These are phyloP conservation scores for Rhodotorula toruloides DNA, from an alignment of 768 basidiomycete species.

Conservation along the genomic window DNA sequence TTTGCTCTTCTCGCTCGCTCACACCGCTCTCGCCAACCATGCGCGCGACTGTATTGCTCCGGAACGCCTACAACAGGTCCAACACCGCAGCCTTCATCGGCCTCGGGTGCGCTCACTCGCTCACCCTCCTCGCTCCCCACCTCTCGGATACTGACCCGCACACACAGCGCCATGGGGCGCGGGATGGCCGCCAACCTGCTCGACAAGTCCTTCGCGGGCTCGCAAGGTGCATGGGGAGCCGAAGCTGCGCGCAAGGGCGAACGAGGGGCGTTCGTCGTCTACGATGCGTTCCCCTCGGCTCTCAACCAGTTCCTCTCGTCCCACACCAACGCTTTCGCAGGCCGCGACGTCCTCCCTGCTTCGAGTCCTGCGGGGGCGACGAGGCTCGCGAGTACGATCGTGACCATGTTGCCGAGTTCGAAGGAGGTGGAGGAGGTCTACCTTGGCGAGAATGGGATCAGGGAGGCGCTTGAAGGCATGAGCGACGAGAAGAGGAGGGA, in stretches of 20 bases:
- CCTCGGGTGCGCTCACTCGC: conserved; percentile 55
- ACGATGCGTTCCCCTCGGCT: conserved; percentile 64
- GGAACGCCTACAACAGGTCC: conserved; percentile 7
- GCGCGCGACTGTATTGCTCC: conserved; percentile 6
- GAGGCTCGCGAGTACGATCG: conserved; percentile 51
- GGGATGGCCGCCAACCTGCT: conserved; percentile 83
- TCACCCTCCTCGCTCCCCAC: background rate
- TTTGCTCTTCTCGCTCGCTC: background rate
- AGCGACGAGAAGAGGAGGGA: conserved; percentile 23
- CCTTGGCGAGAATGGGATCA: conserved; percentile 57
- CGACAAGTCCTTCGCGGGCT: conserved; percentile 57
- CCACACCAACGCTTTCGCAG: conserved; percentile 59
- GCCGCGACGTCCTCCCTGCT: conserved; percentile 58
- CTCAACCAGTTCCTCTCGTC: conserved; percentile 57
- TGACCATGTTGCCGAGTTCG: conserved; percentile 90
- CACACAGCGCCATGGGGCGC: conserved; percentile 59
- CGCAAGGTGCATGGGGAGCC: conserved; percentile 13
- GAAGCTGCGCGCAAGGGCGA: conserved; percentile 3
- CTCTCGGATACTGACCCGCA: background rate
- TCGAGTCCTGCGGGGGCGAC: conserved; percentile 59
- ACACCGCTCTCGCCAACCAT: background rate
- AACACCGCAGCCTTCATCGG: conserved; percentile 65
- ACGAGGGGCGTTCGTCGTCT: conserved; percentile 64
- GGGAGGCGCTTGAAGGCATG: conserved; percentile 59
- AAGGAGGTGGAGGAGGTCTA: conserved; percentile 80